These are phyloP conservation scores for Echria macrotheca DNA, from an alignment of 495 filamentous ascomycete species.

Conservation along the genomic window DNA sequence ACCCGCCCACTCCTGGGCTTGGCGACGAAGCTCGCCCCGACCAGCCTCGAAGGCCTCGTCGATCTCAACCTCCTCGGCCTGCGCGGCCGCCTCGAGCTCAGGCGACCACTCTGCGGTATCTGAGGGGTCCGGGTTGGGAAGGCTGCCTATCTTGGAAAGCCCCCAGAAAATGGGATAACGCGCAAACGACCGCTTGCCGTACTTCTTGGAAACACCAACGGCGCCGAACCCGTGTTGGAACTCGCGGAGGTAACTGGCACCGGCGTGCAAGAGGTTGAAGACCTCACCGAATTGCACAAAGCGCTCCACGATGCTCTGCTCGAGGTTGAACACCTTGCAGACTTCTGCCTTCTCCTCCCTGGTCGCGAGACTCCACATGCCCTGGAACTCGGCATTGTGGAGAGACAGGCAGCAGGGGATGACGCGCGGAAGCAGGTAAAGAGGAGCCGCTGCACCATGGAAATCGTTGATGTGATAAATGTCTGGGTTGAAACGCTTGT, in stretches of 20 bases:
- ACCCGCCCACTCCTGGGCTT: conserved; percentile 71
- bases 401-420: conserved; percentile 52
- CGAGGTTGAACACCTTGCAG: conserved; percentile 60
- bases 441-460: conserved; percentile 63
- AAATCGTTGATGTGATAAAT: conserved; percentile 79
- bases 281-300: conserved; percentile 45
- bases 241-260: conserved; percentile 61
- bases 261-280: conserved; percentile 66
- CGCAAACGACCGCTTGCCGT: conserved; percentile 65
- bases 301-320: neutral
- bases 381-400: conserved; percentile 63
- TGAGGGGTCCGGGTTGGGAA: conserved; percentile 53
- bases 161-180: conserved; percentile 76
- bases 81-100: neutral
- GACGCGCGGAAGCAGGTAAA: conserved; percentile 58
- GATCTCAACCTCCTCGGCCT: conserved; percentile 41
- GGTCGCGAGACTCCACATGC: conserved; percentile 66
- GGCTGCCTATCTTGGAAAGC: conserved; percentile 58
- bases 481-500: conserved; percentile 56
- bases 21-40: conserved; percentile 51
- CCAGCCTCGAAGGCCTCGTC: conserved; percentile 52
- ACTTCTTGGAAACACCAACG: conserved; percentile 68
- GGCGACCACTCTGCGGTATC: neutral
- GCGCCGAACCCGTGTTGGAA: conserved; percentile 69
- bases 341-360: conserved; percentile 59